Percentiles rank a stretch among this genome's conserved stretches.
Conservation (phyloP, 306 rosid species). For the Senna siamea region DNA sequence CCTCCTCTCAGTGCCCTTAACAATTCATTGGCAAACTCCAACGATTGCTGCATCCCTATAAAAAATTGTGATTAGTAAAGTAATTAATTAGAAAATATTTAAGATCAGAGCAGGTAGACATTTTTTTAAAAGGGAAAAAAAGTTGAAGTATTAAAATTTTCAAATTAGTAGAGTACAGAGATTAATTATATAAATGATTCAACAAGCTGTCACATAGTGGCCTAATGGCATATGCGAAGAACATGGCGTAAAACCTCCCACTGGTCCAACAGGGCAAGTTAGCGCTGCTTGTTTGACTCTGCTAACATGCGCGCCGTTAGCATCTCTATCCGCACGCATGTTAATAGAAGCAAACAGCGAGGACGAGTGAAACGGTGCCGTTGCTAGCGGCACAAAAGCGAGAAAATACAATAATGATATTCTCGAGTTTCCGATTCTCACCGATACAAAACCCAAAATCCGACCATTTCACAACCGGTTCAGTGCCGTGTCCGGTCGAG, state of each 20-base stretch:
- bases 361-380: slow-evolving; percentile 29
- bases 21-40: slow-evolving; percentile 69
- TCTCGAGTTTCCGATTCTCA: slow-evolving; percentile 51
- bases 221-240: slow-evolving; percentile 35
- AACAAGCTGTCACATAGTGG: slow-evolving; percentile 39
- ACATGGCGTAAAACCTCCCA: slow-evolving; percentile 42
- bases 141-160: background rate
- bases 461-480: slow-evolving; percentile 65
- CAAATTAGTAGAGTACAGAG: slow-evolving; percentile 22
- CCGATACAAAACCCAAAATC: slow-evolving; percentile 76
- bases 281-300: background rate
- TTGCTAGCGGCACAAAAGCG: slow-evolving; percentile 12
- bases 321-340: background rate
- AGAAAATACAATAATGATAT: background rate
- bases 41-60: slow-evolving; percentile 73
- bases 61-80: slow-evolving; percentile 18
- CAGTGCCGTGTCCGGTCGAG: slow-evolving; percentile 36
- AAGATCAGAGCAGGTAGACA: slow-evolving; percentile 28
- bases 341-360: slow-evolving; percentile 26
- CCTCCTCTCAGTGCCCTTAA: slow-evolving; percentile 66
- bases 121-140: background rate
- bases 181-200: slow-evolving; percentile 28
- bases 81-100: background rate
- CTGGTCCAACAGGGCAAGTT: background rate
- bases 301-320: slow-evolving; percentile 9